These are phyloP conservation scores for Rubia yunnanensis DNA, from an alignment of 257 asterid species.

Conservation along the genomic window DNA sequence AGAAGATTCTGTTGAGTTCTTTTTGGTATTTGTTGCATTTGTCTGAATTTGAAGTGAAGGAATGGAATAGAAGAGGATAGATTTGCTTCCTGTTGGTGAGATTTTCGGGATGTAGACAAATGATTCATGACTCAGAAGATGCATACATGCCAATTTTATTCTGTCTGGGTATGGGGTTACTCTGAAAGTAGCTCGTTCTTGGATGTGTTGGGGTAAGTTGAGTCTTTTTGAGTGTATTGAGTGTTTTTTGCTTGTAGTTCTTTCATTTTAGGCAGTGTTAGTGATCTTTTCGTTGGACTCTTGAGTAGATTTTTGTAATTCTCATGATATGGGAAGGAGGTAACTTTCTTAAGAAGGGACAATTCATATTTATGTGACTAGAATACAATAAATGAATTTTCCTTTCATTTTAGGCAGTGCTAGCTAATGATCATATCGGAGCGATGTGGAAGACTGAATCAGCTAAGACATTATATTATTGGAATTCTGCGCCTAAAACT, in stretches of 20 bases:
- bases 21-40: neutral
- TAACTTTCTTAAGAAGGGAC: neutral
- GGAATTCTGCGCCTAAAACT: neutral
- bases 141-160: neutral
- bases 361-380: neutral
- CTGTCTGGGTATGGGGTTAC: neutral
- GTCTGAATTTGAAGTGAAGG: neutral
- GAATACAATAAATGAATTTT: neutral
- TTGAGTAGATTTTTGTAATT: neutral
- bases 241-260: too few relatives aligned
- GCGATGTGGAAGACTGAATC: neutral
- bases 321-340: neutral
- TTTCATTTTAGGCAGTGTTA: neutral
- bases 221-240: neutral
- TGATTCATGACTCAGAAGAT: neutral
- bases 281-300: neutral
- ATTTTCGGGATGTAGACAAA: neutral
- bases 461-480: neutral
- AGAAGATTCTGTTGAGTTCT: neutral
- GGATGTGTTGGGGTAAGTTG: neutral
- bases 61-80: neutral
- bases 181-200: neutral
- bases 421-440: neutral
- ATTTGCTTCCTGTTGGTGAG: neutral
- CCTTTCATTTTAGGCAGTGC: too few relatives aligned